Base-by-base conservation (phyloP, 2,329 filamentous ascomycete genomes). In the Dendrostoma leiphaemia region DNA sequence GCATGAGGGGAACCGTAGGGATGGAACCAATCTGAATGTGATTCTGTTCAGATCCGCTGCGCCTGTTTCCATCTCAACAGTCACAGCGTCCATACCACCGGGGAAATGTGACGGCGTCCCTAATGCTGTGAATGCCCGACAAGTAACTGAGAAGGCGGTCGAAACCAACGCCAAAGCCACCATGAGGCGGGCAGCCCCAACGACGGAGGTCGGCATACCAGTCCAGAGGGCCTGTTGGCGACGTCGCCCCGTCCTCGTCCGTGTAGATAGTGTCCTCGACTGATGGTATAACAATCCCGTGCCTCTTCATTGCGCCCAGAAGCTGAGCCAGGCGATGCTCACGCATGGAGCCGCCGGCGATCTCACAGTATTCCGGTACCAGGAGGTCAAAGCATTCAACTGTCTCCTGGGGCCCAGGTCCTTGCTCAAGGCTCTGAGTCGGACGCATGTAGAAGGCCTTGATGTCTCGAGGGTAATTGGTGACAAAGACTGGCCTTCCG, bases 321-420 rank as follows among this genome's bases (percentile, higher is more conserved):
- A 96, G 78, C 43, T 85, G 74, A 1, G 81, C 72, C 32, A 91
- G 74, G 40, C 89, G 83, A 71, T 96, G 85, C 72, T 96, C 91
- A 72, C 92, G 90, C 77, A 96, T 84, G 3, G 91, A 96, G 32
- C 92, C 92, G 24, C 92, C 92, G 2, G 88, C 90, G 46, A 96
- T 82, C 72, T 97, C 92, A 67, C 90, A 91, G 54, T 93, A 79
- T 56, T 91, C 89, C 15, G 91, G 91, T 15, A 96, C 85, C 15
- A 97, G 77, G 45, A 97, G 81, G 69, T 97, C 92, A 67, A 97
- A 97, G 72, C 91, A 96, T 56, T 91, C 90, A 12, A 91, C 91
- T 4, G 91, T 95, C 13, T 35, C 37, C 12, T 15, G 37, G 12
- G 13, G 15, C 38, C 13, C 7, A 19, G 48, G 21, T 3, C 8